Base-by-base conservation (phyloP, 2,329 filamentous ascomycete genomes). In the Verticillium tricorpus region DNA sequence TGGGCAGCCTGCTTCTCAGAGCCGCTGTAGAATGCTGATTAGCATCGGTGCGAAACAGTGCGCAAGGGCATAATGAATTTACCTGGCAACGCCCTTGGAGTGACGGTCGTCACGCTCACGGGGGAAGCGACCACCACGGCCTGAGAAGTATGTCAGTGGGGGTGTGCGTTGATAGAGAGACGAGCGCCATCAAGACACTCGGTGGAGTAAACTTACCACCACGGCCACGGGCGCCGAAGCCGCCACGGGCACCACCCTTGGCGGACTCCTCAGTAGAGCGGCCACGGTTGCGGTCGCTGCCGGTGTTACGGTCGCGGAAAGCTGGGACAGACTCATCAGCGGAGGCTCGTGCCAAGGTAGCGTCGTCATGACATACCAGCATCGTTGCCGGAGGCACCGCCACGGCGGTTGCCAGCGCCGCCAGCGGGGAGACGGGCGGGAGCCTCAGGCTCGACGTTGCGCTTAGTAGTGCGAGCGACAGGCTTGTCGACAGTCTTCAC, bases 401-500 rank as follows among this genome's bases (percentile, higher is more conserved):
- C 81, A 71, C 78, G 79, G 73, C 75, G 77, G 68, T 74, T 74
- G 69, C 74, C 74, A 67, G 75, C 74, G 69, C 74, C 75, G 68
- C 75, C 71, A 64, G 70, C 72, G 66, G 76, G 74, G 71, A 78
- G 69, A 68, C 73, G 76, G 62, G 79, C 73, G 66, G 90, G 87
- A 73, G 87, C 85, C 76, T 92, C 87, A 76, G 87, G 87, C 75
- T 90, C 89, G 75, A 85, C 89, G 81, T 94, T 93, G 82, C 92
- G 92, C 89, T 97, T 97, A 76, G 77, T 80, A 68, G 85, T 85
- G 78, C 92, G 89, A 73, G 87, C 82, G 69, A 83, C 79, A 69
- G 88, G 86, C 88, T 95, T 96, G 78, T 97, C 92, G 76, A 95
- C 86, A 77, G 91, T 90, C 87, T 92, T 95, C 72, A 91, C 88